Evolutionary conservation across 2,329 filamentous ascomycete genomes (phyloP), one percentile per base, ranked within the genome.

Genomic region (Phyllosticta ampelicida): DNA sequence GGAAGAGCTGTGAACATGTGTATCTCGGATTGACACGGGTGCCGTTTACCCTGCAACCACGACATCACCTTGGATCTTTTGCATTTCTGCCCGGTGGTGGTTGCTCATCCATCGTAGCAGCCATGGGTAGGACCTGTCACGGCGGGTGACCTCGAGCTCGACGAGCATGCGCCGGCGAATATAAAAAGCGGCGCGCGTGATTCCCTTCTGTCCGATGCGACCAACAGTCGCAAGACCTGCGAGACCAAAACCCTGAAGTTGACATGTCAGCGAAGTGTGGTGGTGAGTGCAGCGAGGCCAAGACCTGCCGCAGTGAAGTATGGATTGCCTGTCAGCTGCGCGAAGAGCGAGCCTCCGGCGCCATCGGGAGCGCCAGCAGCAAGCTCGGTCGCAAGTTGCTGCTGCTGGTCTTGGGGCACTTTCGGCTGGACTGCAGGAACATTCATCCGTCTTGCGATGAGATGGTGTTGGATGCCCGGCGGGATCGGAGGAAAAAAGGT

Each of bases 41-140:
- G 8, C 9, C n/a, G 10, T 48, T 19, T 55, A 59, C 58, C 50
- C 20, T 6, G 30, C 20, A 36, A 26, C 23, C 11, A 30, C 53
- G 3, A 52, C 52, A 16, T 23, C 56, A 11, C 20, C 53, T 20
- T 74, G 67, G 80, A 86, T 61, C 78, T 88, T 44, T 44, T 44
- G 36, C 36, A 44, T 44, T 44, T 44, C 36, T 44, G 36, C 36
- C 6, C 36, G 64, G 67, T 76, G 67, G 57, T 84, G 80, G 55
- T 90, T 89, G 63, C 90, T 89, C 71, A 99, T 87, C 91, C 94
- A 99, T 63, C 91, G 86, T 9, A 99, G 80, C 49, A 99, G 84
- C 92, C 91, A 97, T 48, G 85, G 85, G 70, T 97, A 99, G 1
- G 92, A 91, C 51, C 90, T 85, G 74, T 99, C 94, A 66, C 92